A percentile compares a stretch with the other conserved stretches of the same genome.
phyloP scores from a whole-genome alignment of 176 grass and related monocot genomes.

The Phragmites australis region DNA sequence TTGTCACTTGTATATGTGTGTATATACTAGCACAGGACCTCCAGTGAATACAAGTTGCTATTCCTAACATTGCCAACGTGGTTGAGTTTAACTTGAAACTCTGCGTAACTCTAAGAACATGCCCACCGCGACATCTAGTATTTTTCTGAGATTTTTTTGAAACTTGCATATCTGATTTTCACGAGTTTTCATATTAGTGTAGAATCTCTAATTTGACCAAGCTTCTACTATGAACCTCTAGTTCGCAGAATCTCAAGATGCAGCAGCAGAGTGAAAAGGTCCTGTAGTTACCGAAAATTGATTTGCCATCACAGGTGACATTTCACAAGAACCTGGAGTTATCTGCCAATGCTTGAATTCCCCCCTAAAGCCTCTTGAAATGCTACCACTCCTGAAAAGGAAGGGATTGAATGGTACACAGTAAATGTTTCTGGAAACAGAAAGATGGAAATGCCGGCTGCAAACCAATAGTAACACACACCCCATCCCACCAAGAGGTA shows the following conservation, averaged over 20 bases:
- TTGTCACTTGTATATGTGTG: no score
- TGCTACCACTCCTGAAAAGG: conserved; percentile 71
- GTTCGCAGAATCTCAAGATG: conserved; percentile 19
- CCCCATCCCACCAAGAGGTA: conserved; percentile 99
- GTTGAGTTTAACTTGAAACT: neutral
- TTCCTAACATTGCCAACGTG: neutral
- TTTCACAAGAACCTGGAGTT: conserved; percentile 85
- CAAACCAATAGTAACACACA: conserved; percentile 44
- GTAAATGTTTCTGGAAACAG: conserved; percentile 15
- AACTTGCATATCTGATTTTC: neutral
- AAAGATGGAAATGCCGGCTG: neutral
- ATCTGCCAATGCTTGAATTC: conserved; percentile 98
- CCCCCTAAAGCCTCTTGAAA: conserved; percentile 98
- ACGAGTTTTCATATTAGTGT: neutral
- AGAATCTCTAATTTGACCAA: neutral
- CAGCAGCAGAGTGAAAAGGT: conserved; percentile 20
- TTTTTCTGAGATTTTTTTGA: neutral
- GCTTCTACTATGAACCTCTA: neutral
- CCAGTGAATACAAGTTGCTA: no score
- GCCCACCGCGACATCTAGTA: neutral
- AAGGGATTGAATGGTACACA: conserved; percentile 37
- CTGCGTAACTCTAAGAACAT: neutral
- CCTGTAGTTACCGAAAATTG: conserved; percentile 82
- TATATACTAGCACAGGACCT: no score
- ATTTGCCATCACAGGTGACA: conserved; percentile 91